Percentiles rank a stretch among this genome's conserved stretches.
These are phyloP conservation scores for Didymella lethalis DNA, from an alignment of 2,329 filamentous ascomycete species.

Conservation along the genomic window DNA sequence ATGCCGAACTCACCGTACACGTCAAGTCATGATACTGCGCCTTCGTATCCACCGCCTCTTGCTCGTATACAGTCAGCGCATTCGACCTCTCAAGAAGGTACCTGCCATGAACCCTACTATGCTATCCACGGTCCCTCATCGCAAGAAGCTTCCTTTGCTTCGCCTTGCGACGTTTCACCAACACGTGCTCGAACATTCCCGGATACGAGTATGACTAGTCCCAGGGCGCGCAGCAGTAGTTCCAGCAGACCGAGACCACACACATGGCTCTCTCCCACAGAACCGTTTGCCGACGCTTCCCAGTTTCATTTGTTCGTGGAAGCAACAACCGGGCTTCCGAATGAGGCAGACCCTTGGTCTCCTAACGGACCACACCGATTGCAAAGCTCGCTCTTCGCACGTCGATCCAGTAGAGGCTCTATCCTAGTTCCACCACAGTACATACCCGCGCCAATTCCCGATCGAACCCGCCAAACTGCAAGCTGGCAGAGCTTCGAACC, in stretches of 20 bases:
- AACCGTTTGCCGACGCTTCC: constrained; percentile 46
- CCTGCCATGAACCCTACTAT: constrained; percentile 30
- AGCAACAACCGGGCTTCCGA: constrained; percentile 48
- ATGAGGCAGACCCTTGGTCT: constrained; percentile 41
- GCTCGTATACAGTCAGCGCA: constrained; percentile 37
- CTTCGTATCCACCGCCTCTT: constrained; percentile 23
- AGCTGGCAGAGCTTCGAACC: constrained; percentile 43
- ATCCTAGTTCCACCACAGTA: constrained; percentile 38
- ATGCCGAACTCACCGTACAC: constrained; percentile 46
- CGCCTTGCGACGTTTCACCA: constrained; percentile 34
- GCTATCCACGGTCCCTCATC: constrained; percentile 5
- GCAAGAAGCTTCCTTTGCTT: constrained; percentile 28
- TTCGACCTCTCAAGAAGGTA: constrained; percentile 25
- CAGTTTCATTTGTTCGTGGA: constrained; percentile 52
- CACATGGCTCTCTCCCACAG: constrained; percentile 46
- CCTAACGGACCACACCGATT: constrained; percentile 43
- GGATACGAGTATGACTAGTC: constrained; percentile 27
- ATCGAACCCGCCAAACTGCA: constrained; percentile 22
- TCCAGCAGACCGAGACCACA: constrained; percentile 41
- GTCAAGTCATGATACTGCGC: constrained; percentile 22
- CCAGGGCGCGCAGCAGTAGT: constrained; percentile 30
- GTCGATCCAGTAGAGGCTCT: constrained; percentile 37
- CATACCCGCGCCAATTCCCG: constrained; percentile 22
- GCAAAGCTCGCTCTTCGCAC: constrained; percentile 46
- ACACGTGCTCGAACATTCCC: constrained; percentile 42